Base-by-base conservation (phyloP, 441 rosid species). In the Breynia disticha region DNA sequence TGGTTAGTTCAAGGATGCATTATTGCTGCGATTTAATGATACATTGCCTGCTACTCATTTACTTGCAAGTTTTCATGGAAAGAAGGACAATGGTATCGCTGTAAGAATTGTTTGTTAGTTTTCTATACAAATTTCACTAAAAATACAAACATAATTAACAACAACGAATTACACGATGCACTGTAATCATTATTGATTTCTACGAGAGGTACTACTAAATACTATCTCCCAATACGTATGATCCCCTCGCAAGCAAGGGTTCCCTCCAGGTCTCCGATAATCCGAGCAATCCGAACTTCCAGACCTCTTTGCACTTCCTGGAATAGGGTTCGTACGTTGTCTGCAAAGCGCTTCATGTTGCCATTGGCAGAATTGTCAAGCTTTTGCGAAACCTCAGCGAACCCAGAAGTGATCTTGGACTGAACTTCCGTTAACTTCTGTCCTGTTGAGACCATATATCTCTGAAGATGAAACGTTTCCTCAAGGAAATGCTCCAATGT, bases 391-490 rank as follows among this genome's bases (percentile, higher is more conserved):
- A 75, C 68, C 62, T 66, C 82, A 9, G 58, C 68, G 32, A 86
- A 76, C 22, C 79, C 86, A 3, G 76, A 64, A 37, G 69, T 65
- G 19, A 83, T 84, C 82, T 77, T 87, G 32, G 84, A 59, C 61
- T 86, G 94, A 54, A 86, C 73, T 62, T 87, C 95, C 77, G 69
- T 68, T 52, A 86, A 60, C 62, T 80, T 91, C 68, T 91, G 98
- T 57, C 98, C 98, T 5, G 87, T 73, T 51, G 89, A 82, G 7
- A 91, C 98, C 62, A 81, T 79, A 70, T 80, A 79, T 59, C 89
- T 76, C 76, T 91, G 98, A 46, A 91, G 74, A 71, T 87, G 90
- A 68, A 91, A 91, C 47, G 96, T 86, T 67, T 87, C 95, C 59
- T 87, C 95, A 0, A 91, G 79, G 68, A 76, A 87, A 69, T 79